A percentile compares a stretch with the other conserved stretches of the same genome.
phyloP scores from a whole-genome alignment of 1,284 basidiomycete genomes.

The Sporisorium scitamineum region DNA sequence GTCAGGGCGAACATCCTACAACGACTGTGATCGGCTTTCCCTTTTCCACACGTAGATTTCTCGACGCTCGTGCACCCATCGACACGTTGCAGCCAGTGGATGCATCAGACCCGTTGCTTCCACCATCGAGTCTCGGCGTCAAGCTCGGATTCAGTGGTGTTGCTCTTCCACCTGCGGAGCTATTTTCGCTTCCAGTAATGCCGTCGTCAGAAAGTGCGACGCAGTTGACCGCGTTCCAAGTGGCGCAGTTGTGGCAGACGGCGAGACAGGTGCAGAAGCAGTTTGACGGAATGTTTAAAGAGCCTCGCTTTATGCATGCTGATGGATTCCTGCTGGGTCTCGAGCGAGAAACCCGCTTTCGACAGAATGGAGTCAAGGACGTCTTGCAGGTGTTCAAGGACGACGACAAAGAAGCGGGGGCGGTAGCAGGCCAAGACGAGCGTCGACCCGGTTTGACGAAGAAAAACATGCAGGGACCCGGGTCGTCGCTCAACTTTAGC shows the following conservation, averaged over 20 bases:
- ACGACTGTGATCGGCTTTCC: conserved; percentile 47
- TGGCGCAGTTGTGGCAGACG: conserved; percentile 38
- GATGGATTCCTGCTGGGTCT: conserved; percentile 42
- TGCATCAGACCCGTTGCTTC: conserved; percentile 17
- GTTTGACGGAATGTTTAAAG: conserved; percentile 35
- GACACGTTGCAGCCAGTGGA: conserved; percentile 13
- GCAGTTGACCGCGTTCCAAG: conserved; percentile 15
- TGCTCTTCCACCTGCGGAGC: conserved; percentile 30
- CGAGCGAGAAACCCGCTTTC: conserved; percentile 43
- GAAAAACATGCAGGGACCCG: conserved; percentile 53
- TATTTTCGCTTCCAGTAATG: conserved; percentile 26
- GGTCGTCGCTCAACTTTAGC: conserved; percentile 50
- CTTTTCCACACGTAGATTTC: conserved; percentile 33
- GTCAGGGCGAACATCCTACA: conserved; percentile 15
- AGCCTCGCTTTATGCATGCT: conserved; percentile 44
- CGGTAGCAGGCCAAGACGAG: conserved; percentile 35
- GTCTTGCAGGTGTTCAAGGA: conserved; percentile 36
- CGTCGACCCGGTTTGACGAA: conserved; percentile 43
- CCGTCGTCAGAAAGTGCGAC: not conserved
- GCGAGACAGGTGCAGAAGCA: conserved; percentile 45
- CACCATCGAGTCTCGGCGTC: conserved; percentile 34
- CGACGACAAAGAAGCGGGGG: conserved; percentile 8
- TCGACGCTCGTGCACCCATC: conserved; percentile 19
- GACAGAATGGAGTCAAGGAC: conserved; percentile 45
- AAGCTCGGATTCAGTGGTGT: conserved; percentile 43